These are phyloP conservation scores for Camelina neglecta DNA, from an alignment of 345 rosid genomes.

Conservation along the genomic window DNA sequence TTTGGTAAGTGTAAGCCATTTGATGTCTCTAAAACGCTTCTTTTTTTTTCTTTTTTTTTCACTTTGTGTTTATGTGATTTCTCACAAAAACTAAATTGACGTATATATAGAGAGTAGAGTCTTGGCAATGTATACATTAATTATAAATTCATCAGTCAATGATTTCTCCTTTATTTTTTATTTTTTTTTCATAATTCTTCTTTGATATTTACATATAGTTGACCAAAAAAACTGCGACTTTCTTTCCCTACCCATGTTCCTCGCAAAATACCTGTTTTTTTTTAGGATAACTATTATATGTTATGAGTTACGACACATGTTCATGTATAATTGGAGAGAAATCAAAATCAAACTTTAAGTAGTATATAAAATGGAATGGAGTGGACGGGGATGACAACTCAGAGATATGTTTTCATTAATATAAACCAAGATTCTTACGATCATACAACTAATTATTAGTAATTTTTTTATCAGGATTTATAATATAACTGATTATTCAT, in stretches of 20 bases:
- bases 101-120: constrained; percentile 26
- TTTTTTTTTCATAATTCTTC: no score
- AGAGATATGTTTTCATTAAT: constrained; percentile 33
- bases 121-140: constrained; percentile 26
- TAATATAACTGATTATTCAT: no score
- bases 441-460: constrained; percentile 7
- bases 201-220: constrained; percentile 20
- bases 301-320: background rate
- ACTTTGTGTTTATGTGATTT: constrained; percentile 11
- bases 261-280: no score
- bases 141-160: background rate
- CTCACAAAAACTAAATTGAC: background rate
- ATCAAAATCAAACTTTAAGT: background rate
- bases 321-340: background rate
- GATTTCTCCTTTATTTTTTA: no score
- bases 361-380: constrained; percentile 15
- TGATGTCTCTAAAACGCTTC: background rate
- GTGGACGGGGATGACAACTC: constrained; percentile 28
- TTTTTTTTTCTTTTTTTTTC: background rate
- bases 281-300: background rate
- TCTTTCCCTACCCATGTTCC: constrained; percentile 26
- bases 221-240: constrained; percentile 9
- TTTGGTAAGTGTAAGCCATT: constrained; percentile 21
- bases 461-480: no score
- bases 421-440: constrained; percentile 27